Evolutionary conservation across 805 yeast species (phyloP).

Genomic region (Hanseniaspora hatyaiensis): DNA sequence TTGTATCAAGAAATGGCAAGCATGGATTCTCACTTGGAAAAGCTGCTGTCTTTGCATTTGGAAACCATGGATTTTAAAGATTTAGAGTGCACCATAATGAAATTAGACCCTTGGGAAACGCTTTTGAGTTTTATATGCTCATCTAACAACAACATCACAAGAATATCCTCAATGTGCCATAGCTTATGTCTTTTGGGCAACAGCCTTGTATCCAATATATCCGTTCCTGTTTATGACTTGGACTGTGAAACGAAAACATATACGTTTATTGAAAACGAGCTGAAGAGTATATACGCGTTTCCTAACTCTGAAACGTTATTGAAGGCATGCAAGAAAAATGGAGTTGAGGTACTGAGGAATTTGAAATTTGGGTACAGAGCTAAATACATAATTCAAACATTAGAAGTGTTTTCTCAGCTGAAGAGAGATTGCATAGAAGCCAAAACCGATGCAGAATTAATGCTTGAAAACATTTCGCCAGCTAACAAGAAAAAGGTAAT

Average conservation of each 20-base stretch:
- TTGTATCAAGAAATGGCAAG: constrained; percentile 4
- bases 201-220: constrained; percentile 30
- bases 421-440: constrained; percentile 18
- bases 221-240: constrained; percentile 1
- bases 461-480: constrained; percentile 30
- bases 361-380: constrained; percentile 85
- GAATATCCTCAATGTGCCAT: constrained; percentile 89
- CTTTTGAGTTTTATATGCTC: constrained; percentile 84
- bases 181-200: constrained; percentile 64
- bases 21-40: constrained; percentile 3
- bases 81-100: constrained; percentile 42
- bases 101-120: constrained; percentile 97
- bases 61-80: neutral
- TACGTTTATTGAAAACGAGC: constrained; percentile 28
- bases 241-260: neutral
- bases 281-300: constrained; percentile 47
- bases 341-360: constrained; percentile 41
- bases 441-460: constrained; percentile 24
- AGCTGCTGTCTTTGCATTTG: neutral
- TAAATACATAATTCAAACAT: constrained; percentile 70
- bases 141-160: constrained; percentile 86
- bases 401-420: constrained; percentile 38
- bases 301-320: constrained; percentile 54
- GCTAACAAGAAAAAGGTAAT: constrained; percentile 19
- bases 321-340: constrained; percentile 33